Evolutionary conservation across 2,329 filamentous ascomycete genomes (phyloP), one percentile per base, ranked within the genome.

Genomic region (Cryphonectria japonica): DNA sequence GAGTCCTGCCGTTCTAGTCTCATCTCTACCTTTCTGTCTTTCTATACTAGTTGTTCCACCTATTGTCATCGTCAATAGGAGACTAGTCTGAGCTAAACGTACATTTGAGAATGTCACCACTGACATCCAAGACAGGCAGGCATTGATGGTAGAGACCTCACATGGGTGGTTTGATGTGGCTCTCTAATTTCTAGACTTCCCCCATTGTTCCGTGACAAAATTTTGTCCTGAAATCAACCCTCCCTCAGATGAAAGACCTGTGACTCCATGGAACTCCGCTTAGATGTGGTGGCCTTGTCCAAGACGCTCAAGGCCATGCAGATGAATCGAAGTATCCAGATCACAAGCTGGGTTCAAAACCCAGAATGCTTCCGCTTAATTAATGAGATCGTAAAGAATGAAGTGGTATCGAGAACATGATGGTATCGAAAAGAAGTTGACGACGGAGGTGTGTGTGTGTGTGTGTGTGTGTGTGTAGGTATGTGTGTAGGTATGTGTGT

Each of bases 231-330:
- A 39, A 68, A 32, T 39, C 59, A 37, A 63, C 32, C 67, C 54
- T 41, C 63, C 59, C 60, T 34, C 29, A n/a, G 43, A 67, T 52
- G 65, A 54, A 39, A 32, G n/a, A 43, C 46, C 41, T 46, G 54
- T 66, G 67, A 70, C 67, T 59, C 69, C 65, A 65, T 66, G 54
- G 59, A 68, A 72, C 71, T 68, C 71, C 71, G 69, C 46, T 59
- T 59, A 66, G 65, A 68, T 71, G 67, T 66, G 67, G 50, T 66
- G 67, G 39, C 39, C 34, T 39, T 46, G 60, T 32, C 63, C 60
- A 61, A 68, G 50, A 60, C 46, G 61, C 71, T 59, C 14, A 41
- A 66, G 67, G 69, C 62, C 62, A 60, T 71, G 50, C 52, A 69
- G 57, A 54, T 69, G 69, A 69, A 69, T 65, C 37, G 66, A 64